Evolutionary conservation across 2,329 filamentous ascomycete genomes (phyloP), one percentile per base, ranked within the genome.

Genomic region (Gaeumannomyces tritici): DNA sequence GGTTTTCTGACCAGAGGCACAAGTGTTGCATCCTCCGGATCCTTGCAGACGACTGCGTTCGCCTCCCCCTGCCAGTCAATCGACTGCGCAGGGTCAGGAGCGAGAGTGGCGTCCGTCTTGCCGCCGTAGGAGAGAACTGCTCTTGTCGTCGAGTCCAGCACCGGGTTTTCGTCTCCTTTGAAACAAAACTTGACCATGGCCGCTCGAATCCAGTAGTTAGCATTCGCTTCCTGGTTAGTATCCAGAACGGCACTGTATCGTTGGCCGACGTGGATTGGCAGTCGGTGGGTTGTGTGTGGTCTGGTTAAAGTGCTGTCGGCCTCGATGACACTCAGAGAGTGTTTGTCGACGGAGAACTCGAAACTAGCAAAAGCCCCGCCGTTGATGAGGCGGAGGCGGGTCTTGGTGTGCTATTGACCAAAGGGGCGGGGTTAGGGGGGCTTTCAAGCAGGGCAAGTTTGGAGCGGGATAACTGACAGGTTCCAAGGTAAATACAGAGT

Each of bases 301-400:
- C 85, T 77, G 0, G 89, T 83, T 51, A 85, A 82, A 0, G 86
- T 84, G 13, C 88, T 88, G 68, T 91, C 88, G 0, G 88, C 85
- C 70, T 91, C 88, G 18, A 88, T 83, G 55, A 91, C 76, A 0
- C 76, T 70, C 42, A 74, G 64, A 8, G 75, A 75, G 66, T 91
- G 89, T 59, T 83, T 82, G 66, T 91, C 89, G 58, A 91, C 79
- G 69, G 84, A 85, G 35, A 91, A 80, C 68, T 90, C 87, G 64
- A 90, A 89, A 67, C 85, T 84, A 1, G 87, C 86, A 69, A 89
- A 90, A 0, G 86, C 86, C 11, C 85, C 89, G 9, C 87, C 82
- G 65, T 91, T 91, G 65, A 89, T 78, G 66, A 91, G 79, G 15
- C 88, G 83, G 55, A 91, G 74, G 56, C 86, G 81, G 9, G 59